Conservation (phyloP, 768 basidiomycete species). For the Leccinum uliginosum region DNA sequence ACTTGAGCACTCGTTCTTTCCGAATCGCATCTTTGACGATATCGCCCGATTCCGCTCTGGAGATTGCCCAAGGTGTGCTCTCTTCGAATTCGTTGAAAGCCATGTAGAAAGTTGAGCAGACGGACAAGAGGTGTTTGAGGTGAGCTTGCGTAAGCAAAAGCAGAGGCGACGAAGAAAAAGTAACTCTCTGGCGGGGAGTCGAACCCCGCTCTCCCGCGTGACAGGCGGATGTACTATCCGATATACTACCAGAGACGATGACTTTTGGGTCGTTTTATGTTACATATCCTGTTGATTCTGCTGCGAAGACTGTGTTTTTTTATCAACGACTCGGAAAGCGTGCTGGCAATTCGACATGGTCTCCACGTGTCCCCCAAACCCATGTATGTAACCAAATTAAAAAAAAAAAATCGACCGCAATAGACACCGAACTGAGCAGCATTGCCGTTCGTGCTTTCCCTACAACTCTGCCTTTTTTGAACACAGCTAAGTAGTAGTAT, state of each 20-base stretch:
- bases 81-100: slow-evolving; percentile 41
- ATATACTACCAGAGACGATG: slow-evolving; percentile 43
- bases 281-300: too few relatives aligned
- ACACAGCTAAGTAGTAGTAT: background rate
- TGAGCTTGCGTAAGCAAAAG: background rate
- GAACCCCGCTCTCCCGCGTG: slow-evolving; percentile 45
- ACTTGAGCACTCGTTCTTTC: slow-evolving; percentile 81
- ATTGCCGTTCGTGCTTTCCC: too few relatives aligned
- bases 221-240: slow-evolving; percentile 51
- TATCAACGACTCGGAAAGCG: too few relatives aligned
- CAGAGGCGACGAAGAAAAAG: background rate
- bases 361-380: too few relatives aligned
- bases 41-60: slow-evolving; percentile 47
- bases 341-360: too few relatives aligned
- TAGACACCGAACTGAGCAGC: too few relatives aligned
- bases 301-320: too few relatives aligned
- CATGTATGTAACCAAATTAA: too few relatives aligned
- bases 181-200: slow-evolving; percentile 44
- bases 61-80: slow-evolving; percentile 47
- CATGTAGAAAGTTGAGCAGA: slow-evolving; percentile 29
- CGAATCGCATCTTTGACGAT: slow-evolving; percentile 70
- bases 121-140: background rate
- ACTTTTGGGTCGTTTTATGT: background rate
- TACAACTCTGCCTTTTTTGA: background rate
- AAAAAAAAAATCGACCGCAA: too few relatives aligned